Evolutionary conservation across 2,329 filamentous ascomycete genomes (phyloP), one percentile per base, ranked within the genome.

Genomic region (Microsporum ferrugineum): DNA sequence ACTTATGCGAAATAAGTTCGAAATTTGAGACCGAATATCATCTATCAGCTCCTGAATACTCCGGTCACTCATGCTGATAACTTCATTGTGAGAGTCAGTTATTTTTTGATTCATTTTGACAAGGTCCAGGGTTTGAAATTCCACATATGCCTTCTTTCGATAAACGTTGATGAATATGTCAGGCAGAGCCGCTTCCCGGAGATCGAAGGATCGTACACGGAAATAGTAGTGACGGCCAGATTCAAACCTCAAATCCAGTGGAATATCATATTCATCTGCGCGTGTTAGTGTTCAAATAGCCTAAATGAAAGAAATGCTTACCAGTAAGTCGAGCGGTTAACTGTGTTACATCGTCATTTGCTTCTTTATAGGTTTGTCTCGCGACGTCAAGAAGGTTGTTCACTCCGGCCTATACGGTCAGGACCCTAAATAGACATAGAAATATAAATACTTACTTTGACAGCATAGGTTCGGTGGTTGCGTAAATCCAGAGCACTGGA

Each of bases 381-480:
- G 90, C 89, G 41, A 96, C 88, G 73, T 96, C 92, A 2, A 97
- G 82, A 61, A 96, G 82, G 1, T 89, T 89, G 67, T 89, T 91
- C 47, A 94, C 84, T 0, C 89, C 89, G 53, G 89, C 84, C 82
- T 89, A 66, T 5, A 39, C 41, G 10, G 55, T 65, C 66, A 64
- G 72, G 36, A 66, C 29, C 57, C 38, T 3, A 2, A 33, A 33
- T 34, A 17, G n/a, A 12, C 23, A 36, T 6, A 10, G n/a, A 17
- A 27, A 33, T 41, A 34, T 33, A 17, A 33, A 55, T 43, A 43
- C 66, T 61, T 68, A 85, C 84, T 76, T 88, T 94, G 36, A 97
- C 87, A 27, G 92, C 92, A 75, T 95, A 96, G 0, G 88, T 89
- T 64, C 92, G 81, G 70, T 97, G 92, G 63, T 96, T 95, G 12